Evolutionary conservation across 495 filamentous ascomycete genomes (phyloP), one percentile per base, ranked within the genome.

Genomic region (Penicillium turbatum): DNA sequence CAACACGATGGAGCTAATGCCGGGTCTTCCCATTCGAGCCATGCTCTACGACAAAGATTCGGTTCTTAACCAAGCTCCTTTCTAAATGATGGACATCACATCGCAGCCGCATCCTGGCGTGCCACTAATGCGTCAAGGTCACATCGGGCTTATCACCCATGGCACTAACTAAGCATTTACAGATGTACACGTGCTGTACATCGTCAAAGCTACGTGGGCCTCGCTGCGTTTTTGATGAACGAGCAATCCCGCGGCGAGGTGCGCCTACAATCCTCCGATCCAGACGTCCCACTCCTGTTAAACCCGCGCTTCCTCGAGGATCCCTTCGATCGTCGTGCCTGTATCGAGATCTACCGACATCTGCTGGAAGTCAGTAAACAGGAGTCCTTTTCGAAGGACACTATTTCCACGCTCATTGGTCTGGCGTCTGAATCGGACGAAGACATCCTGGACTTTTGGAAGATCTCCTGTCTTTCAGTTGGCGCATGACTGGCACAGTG

Each of bases 401-500:
- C 64, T 5, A 57, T 79, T 5, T 54, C 65, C 1, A 62, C 65
- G 5, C 35, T 82, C 3, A 60, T 67, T 1, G 77, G 61, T 0
- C 79, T 83, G 0, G 50, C 61, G n/a, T 74, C 74, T 11, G 67
- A 76, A 8, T 76, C 72, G 0, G 82, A 86, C 43, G 82, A 83
- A 50, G 78, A 82, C 37, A 68, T 86, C 37, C 61, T 82, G 16
- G 74, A 74, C 17, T 72, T 71, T 57, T 77, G 75, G 69, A 62
- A 61, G 53, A 54, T 72, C 41, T 72, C 24, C 24, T 61, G 7
- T 49, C 44, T 1, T 67, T 66, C 1, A 60, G 48, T 26, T 83
- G 78, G 78, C 83, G 84, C 55, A 80, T 80, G 73, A 80, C 78
- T 13, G 81, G 82, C 0, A 86, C 83, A 1, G 73, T 72, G 31